phyloP scores from a whole-genome alignment of 2,329 filamentous ascomycete genomes.

The Colletotrichum abscissum region DNA sequence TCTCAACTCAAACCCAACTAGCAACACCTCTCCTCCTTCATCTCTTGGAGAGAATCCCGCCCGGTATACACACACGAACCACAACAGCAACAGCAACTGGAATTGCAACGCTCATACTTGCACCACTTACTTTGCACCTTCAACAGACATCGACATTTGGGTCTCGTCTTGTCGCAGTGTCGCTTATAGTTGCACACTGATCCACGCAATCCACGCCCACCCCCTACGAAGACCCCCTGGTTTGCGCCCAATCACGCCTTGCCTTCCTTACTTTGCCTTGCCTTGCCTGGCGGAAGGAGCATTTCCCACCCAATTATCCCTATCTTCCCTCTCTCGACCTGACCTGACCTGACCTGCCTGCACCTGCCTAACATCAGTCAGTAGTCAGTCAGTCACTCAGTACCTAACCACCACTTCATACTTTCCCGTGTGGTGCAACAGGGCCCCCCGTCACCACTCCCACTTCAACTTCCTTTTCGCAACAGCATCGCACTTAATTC shows the following conservation, averaged over 20 bases:
- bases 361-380: too few relatives aligned
- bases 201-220: slow-evolving; percentile 8
- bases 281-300: background rate
- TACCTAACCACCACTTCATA: background rate
- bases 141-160: background rate
- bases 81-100: too few relatives aligned
- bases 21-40: slow-evolving; percentile 23
- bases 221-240: background rate
- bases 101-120: background rate
- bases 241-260: slow-evolving; percentile 21
- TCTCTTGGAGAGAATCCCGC: slow-evolving; percentile 16
- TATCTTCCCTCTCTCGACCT: slow-evolving; percentile 7
- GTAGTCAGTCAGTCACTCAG: background rate
- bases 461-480: slow-evolving; percentile 4
- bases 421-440: slow-evolving; percentile 23
- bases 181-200: slow-evolving; percentile 3
- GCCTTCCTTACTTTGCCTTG: background rate
- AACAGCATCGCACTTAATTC: slow-evolving; percentile 11
- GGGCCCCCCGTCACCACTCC: slow-evolving; percentile 20
- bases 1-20: slow-evolving; percentile 2
- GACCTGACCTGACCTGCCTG: too few relatives aligned
- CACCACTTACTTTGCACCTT: background rate
- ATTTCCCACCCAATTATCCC: slow-evolving; percentile 11
- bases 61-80: background rate
- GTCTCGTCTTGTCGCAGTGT: too few relatives aligned